These are phyloP conservation scores for Monotropa hypopitys DNA, from an alignment of 179 eudicot species.

Conservation along the genomic window DNA sequence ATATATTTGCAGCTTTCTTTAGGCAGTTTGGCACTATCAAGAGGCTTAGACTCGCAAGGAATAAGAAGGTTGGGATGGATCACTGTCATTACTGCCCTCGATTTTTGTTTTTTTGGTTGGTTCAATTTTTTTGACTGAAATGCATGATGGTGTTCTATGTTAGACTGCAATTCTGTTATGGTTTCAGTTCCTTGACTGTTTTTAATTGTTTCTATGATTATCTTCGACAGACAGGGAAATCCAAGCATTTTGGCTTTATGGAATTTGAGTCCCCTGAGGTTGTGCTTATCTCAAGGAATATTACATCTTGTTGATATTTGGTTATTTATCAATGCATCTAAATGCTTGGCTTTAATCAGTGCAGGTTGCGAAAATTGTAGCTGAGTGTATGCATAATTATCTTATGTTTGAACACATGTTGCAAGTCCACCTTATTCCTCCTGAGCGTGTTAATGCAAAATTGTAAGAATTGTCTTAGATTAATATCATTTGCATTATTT, in stretches of 20 bases:
- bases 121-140: background rate
- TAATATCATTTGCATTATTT: background rate
- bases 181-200: background rate
- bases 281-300: slow-evolving; percentile 1
- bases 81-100: background rate
- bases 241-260: slow-evolving; percentile 84
- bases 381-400: slow-evolving; percentile 81
- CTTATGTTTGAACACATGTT: slow-evolving; percentile 57
- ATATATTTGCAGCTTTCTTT: slow-evolving; percentile 47
- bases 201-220: background rate
- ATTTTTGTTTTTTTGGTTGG: background rate
- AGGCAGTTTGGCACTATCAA: slow-evolving; percentile 57
- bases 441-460: slow-evolving; percentile 62
- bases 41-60: slow-evolving; percentile 37
- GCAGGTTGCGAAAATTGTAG: slow-evolving; percentile 64
- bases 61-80: slow-evolving; percentile 42
- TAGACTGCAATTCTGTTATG: background rate
- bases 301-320: background rate
- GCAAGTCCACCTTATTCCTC: slow-evolving; percentile 51
- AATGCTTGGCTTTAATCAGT: background rate
- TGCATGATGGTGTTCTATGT: background rate
- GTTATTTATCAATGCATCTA: background rate
- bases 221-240: slow-evolving; percentile 56
- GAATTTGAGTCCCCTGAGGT: slow-evolving; percentile 90
- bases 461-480: slow-evolving; percentile 30